Evolutionary conservation across 1,284 basidiomycete species (phyloP).

Genomic region (Ceratobasidium sp.): DNA sequence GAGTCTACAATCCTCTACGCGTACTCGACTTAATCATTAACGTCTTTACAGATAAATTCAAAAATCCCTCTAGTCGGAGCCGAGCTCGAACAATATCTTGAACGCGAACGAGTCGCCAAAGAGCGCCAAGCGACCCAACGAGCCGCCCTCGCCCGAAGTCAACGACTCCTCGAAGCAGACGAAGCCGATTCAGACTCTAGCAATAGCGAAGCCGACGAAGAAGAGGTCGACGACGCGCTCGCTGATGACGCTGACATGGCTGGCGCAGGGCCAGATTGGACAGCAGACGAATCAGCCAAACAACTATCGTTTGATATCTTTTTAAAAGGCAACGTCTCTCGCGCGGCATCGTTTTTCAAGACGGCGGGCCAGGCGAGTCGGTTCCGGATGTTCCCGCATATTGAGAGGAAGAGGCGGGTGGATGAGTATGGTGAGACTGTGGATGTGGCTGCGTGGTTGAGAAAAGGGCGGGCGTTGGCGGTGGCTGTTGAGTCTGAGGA

Average conservation of each 20-base stretch:
- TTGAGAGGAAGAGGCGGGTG: slow-evolving; percentile 91
- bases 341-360: slow-evolving; percentile 84
- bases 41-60: slow-evolving; percentile 75
- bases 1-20: slow-evolving; percentile 50
- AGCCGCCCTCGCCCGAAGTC: slow-evolving; percentile 84
- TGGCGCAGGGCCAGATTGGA: slow-evolving; percentile 63
- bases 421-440: slow-evolving; percentile 97
- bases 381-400: slow-evolving; percentile 97
- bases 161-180: slow-evolving; percentile 88
- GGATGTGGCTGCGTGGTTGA: slow-evolving; percentile 93
- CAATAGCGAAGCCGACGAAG: slow-evolving; percentile 68
- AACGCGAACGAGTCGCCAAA: slow-evolving; percentile 82
- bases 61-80: slow-evolving; percentile 89
- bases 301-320: slow-evolving; percentile 95
- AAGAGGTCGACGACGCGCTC: slow-evolving; percentile 74
- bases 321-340: slow-evolving; percentile 91
- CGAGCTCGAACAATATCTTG: slow-evolving; percentile 86
- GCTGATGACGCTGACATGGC: slow-evolving; percentile 51
- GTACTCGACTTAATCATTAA: not conserved
- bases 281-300: slow-evolving; percentile 64
- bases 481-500: slow-evolving; percentile 84
- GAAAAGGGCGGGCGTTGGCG: slow-evolving; percentile 88
- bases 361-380: slow-evolving; percentile 73
- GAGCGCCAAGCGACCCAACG: slow-evolving; percentile 90
- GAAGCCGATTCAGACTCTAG: slow-evolving; percentile 56